Evolutionary conservation across 306 rosid species (phyloP).

Genomic region (Quercus mongolica): DNA sequence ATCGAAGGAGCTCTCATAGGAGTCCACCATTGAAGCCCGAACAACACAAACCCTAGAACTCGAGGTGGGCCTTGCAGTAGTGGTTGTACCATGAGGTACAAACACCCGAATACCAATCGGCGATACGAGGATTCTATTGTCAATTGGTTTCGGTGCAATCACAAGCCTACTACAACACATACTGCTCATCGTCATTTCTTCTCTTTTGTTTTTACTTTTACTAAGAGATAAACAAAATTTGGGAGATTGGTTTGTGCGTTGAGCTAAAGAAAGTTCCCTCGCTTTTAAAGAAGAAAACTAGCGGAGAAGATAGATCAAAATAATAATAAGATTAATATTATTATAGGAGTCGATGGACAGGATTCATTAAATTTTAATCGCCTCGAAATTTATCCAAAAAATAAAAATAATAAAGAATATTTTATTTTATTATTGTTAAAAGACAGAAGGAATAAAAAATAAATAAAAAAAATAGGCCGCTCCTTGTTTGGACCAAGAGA

Average conservation of each 20-base stretch:
- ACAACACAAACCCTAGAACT: conserved; percentile 30
- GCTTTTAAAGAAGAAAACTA: not conserved
- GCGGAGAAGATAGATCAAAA: not conserved
- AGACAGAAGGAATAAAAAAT: no score
- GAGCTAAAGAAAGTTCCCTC: not conserved
- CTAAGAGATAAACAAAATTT: not conserved
- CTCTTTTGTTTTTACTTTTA: conserved; percentile 4
- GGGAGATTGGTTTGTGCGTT: not conserved
- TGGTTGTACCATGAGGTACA: conserved; percentile 13
- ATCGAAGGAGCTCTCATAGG: conserved; percentile 62
- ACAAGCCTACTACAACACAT: conserved; percentile 21
- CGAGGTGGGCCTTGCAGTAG: conserved; percentile 10
- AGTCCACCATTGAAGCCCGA: conserved; percentile 72
- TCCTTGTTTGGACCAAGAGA: no score
- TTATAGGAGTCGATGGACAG: no score
- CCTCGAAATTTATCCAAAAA: no score
- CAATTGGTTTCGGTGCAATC: conserved; percentile 21
- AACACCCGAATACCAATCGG: conserved; percentile 1
- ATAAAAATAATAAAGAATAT: no score
- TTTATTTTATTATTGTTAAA: no score
- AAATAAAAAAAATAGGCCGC: no score
- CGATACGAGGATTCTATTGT: conserved; percentile 16
- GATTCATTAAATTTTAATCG: no score
- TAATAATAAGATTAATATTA: not conserved
- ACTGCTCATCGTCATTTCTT: conserved; percentile 37